Evolutionary conservation across 495 filamentous ascomycete species (phyloP).

Genomic region (Aspergillus nidulans): DNA sequence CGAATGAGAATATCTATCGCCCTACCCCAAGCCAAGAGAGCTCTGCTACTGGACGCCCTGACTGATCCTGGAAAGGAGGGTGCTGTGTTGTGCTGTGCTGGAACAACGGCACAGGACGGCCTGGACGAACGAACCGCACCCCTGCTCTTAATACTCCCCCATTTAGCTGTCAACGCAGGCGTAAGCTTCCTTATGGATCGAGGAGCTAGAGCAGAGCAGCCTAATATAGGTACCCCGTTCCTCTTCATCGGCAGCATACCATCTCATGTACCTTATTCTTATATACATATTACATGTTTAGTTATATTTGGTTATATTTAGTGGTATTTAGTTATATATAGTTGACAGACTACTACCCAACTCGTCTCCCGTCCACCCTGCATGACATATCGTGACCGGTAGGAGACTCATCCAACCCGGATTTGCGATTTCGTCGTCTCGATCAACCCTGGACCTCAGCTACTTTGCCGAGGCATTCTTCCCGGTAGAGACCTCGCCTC

Average conservation of each 20-base stretch:
- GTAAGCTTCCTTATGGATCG: background rate
- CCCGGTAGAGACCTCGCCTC: no score
- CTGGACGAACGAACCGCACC: background rate
- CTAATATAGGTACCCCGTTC: conserved; percentile 1
- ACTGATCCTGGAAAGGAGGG: background rate
- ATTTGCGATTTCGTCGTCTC: background rate
- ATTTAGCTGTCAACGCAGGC: background rate
- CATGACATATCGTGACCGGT: background rate
- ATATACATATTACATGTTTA: background rate
- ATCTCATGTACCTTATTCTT: background rate
- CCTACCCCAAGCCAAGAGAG: background rate
- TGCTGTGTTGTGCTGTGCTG: background rate
- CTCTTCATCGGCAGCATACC: background rate
- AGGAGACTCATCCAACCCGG: background rate
- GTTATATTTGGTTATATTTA: no score
- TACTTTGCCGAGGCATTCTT: background rate
- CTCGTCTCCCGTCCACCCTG: background rate
- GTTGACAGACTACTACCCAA: background rate
- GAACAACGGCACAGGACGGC: background rate
- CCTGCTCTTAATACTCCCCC: background rate
- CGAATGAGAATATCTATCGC: background rate
- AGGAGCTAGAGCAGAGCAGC: background rate
- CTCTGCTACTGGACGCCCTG: background rate
- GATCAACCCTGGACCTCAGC: background rate
- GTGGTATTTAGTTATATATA: background rate